phyloP scores from a whole-genome alignment of 805 yeast species.

The Saturnispora diversa region DNA sequence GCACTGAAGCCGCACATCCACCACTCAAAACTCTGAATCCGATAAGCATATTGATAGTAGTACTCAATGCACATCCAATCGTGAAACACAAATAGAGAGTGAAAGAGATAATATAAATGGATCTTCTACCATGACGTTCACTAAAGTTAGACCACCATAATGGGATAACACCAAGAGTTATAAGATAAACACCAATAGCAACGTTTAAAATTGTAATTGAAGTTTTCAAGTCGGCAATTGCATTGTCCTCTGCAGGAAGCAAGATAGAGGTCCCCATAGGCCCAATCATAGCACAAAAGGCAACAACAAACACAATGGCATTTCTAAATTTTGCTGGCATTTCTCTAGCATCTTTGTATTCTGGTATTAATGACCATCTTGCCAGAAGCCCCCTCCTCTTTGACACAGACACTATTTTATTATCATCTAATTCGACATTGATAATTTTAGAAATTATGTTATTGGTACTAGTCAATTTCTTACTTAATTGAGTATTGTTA shows the following conservation, averaged over 20 bases:
- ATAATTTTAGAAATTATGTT: slow-evolving; percentile 14
- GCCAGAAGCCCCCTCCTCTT: slow-evolving; percentile 56
- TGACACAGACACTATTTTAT: slow-evolving; percentile 28
- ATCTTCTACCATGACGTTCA: slow-evolving; percentile 67
- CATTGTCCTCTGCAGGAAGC: slow-evolving; percentile 65
- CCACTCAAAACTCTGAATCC: slow-evolving; percentile 66
- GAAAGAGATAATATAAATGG: slow-evolving; percentile 65
- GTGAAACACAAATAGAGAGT: slow-evolving; percentile 54
- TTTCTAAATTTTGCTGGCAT: slow-evolving; percentile 45
- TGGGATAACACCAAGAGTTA: slow-evolving; percentile 73
- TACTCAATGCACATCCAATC: slow-evolving; percentile 64
- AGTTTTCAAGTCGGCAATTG: slow-evolving; percentile 49
- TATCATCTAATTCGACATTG: slow-evolving; percentile 21
- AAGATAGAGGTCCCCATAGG: slow-evolving; percentile 87
- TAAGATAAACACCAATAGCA: slow-evolving; percentile 69
- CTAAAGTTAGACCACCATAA: slow-evolving; percentile 84
- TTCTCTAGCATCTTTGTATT: slow-evolving; percentile 63
- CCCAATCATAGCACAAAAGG: slow-evolving; percentile 68
- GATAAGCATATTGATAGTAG: slow-evolving; percentile 52
- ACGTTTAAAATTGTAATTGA: slow-evolving; percentile 56
- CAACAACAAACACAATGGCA: slow-evolving; percentile 55
- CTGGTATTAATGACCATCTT: slow-evolving; percentile 48
- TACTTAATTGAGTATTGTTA: background rate
- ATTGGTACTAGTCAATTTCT: slow-evolving; percentile 9
- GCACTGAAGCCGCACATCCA: slow-evolving; percentile 78